These are phyloP conservation scores for Xerocomus potaroensis DNA, from an alignment of 768 basidiomycete species.

Conservation along the genomic window DNA sequence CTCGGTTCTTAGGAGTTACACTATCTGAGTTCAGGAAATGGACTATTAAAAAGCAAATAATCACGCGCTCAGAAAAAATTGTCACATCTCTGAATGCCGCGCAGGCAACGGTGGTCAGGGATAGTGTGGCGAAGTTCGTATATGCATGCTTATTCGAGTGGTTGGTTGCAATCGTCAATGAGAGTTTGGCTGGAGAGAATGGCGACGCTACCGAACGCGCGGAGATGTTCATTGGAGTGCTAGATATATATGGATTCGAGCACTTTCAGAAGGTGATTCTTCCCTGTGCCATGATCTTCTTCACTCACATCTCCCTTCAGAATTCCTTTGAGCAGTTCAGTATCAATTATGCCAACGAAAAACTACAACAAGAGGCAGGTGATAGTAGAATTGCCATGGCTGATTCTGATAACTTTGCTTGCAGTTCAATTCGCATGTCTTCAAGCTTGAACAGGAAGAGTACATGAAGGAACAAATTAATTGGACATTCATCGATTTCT, in stretches of 20 bases:
- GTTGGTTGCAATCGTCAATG: slow-evolving; percentile 96
- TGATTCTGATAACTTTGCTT: slow-evolving; percentile 12
- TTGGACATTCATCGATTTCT: slow-evolving; percentile 99
- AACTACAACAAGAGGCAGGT: slow-evolving; percentile 91
- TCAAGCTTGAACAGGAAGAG: slow-evolving; percentile 99
- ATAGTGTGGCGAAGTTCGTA: slow-evolving; percentile 97
- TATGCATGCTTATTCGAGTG: slow-evolving; percentile 99
- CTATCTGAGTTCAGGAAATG: slow-evolving; percentile 96
- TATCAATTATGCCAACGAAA: slow-evolving; percentile 99
- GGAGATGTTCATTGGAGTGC: slow-evolving; percentile 98
- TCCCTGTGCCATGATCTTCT: not conserved
- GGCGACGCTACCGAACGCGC: slow-evolving; percentile 86
- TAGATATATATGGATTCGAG: slow-evolving; percentile 97
- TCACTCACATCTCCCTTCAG: slow-evolving; percentile 33
- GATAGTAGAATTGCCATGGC: not conserved
- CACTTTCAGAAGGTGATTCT: slow-evolving; percentile 87
- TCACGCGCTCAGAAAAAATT: slow-evolving; percentile 93
- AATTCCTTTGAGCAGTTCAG: slow-evolving; percentile 98
- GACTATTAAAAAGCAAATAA: slow-evolving; percentile 97
- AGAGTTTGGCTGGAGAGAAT: slow-evolving; percentile 92
- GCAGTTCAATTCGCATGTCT: slow-evolving; percentile 98
- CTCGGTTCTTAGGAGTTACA: slow-evolving; percentile 86
- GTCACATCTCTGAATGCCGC: slow-evolving; percentile 78
- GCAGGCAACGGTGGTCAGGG: slow-evolving; percentile 91
- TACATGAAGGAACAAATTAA: slow-evolving; percentile 98